phyloP scores from a whole-genome alignment of 768 basidiomycete genomes.

The Mycena pura region DNA sequence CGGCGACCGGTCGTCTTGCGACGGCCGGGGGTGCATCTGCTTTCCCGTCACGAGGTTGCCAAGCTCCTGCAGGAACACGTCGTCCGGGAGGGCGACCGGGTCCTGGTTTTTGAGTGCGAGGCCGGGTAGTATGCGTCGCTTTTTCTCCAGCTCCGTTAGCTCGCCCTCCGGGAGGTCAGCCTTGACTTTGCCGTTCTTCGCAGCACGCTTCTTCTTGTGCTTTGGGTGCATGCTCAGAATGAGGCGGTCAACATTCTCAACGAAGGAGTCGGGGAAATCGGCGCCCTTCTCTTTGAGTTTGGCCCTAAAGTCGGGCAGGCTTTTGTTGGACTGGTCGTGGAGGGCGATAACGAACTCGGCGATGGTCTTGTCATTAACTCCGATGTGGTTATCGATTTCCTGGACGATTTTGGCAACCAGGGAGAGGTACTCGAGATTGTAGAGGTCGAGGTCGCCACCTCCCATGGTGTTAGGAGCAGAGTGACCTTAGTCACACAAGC shows the following conservation, averaged over 20 bases:
- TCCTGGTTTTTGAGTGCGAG: conserved; percentile 83
- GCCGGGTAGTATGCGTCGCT: conserved; percentile 89
- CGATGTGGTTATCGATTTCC: conserved; percentile 89
- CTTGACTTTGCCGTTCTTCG: conserved; percentile 44
- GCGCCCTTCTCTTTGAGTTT: conserved; percentile 81
- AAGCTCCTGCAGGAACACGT: conserved; percentile 85
- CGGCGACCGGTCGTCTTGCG: conserved; percentile 51
- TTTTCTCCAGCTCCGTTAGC: conserved; percentile 72
- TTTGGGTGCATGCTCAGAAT: conserved; percentile 96
- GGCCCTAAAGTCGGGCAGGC: conserved; percentile 78
- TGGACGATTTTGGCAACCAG: conserved; percentile 91
- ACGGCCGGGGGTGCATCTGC: conserved; percentile 56
- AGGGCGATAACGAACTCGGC: conserved; percentile 95
- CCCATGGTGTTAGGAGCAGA: neutral
- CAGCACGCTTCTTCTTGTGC: conserved; percentile 77
- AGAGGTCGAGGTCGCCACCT: conserved; percentile 63
- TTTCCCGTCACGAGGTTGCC: conserved; percentile 88
- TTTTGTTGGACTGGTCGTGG: conserved; percentile 80
- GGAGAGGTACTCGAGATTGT: conserved; percentile 92
- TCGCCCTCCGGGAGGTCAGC: conserved; percentile 35
- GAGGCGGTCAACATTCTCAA: conserved; percentile 93
- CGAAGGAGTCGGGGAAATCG: conserved; percentile 87
- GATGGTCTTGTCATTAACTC: conserved; percentile 87
- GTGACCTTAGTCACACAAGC: no score
- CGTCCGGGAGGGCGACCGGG: conserved; percentile 65